These are phyloP conservation scores for Noccaea caerulescens DNA, from an alignment of 345 rosid species.

Conservation along the genomic window DNA sequence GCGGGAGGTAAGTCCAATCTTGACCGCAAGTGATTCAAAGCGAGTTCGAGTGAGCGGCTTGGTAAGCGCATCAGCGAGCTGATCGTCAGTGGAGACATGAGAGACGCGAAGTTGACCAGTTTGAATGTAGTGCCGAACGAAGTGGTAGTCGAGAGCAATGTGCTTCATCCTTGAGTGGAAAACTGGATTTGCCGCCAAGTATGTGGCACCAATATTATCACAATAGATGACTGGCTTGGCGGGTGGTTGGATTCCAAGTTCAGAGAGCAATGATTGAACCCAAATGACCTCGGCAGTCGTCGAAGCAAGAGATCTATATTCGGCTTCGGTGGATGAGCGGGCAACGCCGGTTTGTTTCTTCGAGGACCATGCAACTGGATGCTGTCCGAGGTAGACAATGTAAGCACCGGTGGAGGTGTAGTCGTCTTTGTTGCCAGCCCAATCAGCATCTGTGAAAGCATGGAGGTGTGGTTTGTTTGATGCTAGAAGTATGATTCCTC, in stretches of 20 bases:
- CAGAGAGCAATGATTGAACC: neutral
- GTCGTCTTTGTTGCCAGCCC: neutral
- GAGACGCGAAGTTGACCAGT: neutral
- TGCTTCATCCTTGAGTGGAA: neutral
- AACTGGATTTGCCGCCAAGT: neutral
- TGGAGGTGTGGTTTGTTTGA: neutral
- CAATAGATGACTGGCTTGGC: neutral
- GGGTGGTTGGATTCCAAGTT: neutral
- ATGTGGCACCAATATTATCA: neutral
- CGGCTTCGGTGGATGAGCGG: neutral
- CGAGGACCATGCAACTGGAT: neutral
- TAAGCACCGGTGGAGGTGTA: neutral
- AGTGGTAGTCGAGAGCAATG: neutral
- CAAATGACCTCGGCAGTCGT: neutral
- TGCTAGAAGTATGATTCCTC: neutral
- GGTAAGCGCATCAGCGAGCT: too few species aligned
- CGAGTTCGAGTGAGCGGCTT: neutral
- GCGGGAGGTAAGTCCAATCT: neutral
- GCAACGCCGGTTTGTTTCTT: neutral
- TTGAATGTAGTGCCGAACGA: neutral
- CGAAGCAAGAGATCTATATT: neutral
- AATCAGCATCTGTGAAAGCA: neutral
- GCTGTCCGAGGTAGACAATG: neutral
- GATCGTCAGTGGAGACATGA: neutral
- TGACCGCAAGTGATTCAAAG: neutral